Evolutionary conservation across 306 rosid species (phyloP), one percentile per base, ranked within the genome.

Genomic region (Cajanus cajan): DNA sequence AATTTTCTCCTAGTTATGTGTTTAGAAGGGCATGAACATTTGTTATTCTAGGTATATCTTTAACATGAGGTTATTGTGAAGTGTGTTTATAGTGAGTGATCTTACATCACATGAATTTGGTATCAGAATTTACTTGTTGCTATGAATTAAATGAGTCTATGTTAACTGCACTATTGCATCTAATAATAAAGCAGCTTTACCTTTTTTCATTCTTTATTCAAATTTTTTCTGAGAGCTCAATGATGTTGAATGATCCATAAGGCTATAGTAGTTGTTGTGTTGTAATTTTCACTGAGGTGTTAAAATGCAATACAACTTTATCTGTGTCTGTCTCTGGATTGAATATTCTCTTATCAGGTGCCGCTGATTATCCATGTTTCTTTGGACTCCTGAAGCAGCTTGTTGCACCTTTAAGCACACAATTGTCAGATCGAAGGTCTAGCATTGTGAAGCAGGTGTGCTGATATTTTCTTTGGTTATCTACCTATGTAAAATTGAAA

Each of bases 381-480:
- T 87, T 77, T 76, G 99, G 98, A 76, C 89, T 93, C 79, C 76
- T 96, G 82, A 96, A 96, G 90, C 99, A 96, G 77, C 96, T 96
- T 82, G 88, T 87, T 83, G 97, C 96, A 47, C 99, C 99, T 80
- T 84, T 96, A 65, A 93, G 91, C 83, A 75, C 84, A 16, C 99
- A 96, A 78, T 86, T 96, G 82, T 88, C 99, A n/a, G 99, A 96
- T 82, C 88, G 99, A 78, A 86, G 99, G 92, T 96, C 99, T 76
- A 93, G 85, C 89, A 85, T 96, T 83, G 99, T 96, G 87, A 96
- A 96, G 89, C 99, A 96, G 99, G 99, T 93, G 69, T 25, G 13
- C 58, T 84, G 33, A 40, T 65, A 34, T 76, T 37, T 58, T 64
- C 51, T 73, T 37, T 72, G 61, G 18, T 61, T 79, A 75, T 25